A percentile compares a stretch with the other conserved stretches of the same genome.
Evolutionary conservation across 345 rosid genomes (phyloP).

Genomic region (Moricandia moricandioides): DNA sequence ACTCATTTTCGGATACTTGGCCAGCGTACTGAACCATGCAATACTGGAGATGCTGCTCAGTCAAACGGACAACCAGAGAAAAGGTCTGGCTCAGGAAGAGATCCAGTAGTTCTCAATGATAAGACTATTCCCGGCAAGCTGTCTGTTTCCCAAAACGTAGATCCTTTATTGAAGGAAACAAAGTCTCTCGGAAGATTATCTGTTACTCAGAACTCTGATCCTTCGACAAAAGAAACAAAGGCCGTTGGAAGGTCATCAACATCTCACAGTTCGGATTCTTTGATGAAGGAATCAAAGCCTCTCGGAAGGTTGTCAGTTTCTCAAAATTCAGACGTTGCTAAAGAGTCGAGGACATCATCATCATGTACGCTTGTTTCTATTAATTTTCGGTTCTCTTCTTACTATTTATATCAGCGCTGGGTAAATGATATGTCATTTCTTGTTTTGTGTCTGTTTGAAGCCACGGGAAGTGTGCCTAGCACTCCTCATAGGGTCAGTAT

Average conservation of each 20-base stretch:
- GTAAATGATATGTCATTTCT: slow-evolving; percentile 31
- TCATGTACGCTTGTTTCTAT: slow-evolving; percentile 49
- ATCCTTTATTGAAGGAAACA: slow-evolving; percentile 64
- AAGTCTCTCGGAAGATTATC: slow-evolving; percentile 80
- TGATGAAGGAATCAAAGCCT: slow-evolving; percentile 70
- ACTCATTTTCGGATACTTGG: slow-evolving; percentile 18
- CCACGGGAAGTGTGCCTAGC: slow-evolving; percentile 69
- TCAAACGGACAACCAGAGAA: slow-evolving; percentile 62
- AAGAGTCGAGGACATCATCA: slow-evolving; percentile 53
- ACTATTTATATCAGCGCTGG: neutral
- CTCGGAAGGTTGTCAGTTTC: slow-evolving; percentile 82
- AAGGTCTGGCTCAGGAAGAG: slow-evolving; percentile 55
- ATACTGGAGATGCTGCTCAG: slow-evolving; percentile 45
- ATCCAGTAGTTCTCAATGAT: slow-evolving; percentile 55
- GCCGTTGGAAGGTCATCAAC: slow-evolving; percentile 68
- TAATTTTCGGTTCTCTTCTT: neutral
- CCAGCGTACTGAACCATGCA: slow-evolving; percentile 79
- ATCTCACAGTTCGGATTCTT: slow-evolving; percentile 55
- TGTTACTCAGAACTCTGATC: slow-evolving; percentile 78
- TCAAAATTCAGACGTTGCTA: slow-evolving; percentile 71
- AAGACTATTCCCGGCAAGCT: slow-evolving; percentile 55
- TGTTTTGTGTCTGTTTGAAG: slow-evolving; percentile 50
- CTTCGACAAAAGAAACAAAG: slow-evolving; percentile 68
- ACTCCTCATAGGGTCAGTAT: slow-evolving; percentile 76
- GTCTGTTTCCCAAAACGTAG: slow-evolving; percentile 50